Conservation (phyloP, 2,329 filamentous ascomycete genomes). For the Trichophyton verrucosum region DNA sequence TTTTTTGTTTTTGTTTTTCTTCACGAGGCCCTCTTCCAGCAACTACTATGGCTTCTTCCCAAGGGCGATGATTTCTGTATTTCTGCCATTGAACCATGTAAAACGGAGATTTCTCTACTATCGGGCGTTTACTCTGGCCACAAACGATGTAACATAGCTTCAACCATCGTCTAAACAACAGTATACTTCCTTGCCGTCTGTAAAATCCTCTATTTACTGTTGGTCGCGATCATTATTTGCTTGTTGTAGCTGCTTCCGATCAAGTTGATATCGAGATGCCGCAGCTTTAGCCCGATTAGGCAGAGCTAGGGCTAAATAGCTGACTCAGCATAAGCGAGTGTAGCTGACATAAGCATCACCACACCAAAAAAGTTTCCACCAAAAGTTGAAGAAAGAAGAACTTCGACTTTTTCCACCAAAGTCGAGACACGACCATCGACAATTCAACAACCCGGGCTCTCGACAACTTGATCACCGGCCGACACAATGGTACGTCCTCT, state of each 20-base stretch:
- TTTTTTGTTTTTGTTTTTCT: not conserved
- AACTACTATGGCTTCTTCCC: not conserved
- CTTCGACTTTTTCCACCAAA: constrained; percentile 21
- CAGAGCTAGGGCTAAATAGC: constrained; percentile 18
- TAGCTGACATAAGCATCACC: constrained; percentile 23
- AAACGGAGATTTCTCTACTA: not conserved
- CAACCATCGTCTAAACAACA: not conserved
- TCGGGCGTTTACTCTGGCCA: not conserved
- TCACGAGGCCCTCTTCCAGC: not conserved
- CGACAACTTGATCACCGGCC: constrained; percentile 40
- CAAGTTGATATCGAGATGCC: too few relatives aligned
- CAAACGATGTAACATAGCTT: not conserved
- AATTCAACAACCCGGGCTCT: constrained; percentile 25
- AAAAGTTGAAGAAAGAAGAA: constrained; percentile 23
- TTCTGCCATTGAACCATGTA: not conserved
- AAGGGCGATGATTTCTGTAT: not conserved
- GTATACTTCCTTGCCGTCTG: not conserved
- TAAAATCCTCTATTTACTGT: not conserved
- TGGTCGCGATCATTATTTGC: too few relatives aligned
- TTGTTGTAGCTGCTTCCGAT: too few relatives aligned
- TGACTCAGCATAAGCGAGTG: constrained; percentile 33
- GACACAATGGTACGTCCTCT: constrained; percentile 37
- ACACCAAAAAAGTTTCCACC: constrained; percentile 32
- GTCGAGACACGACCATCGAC: constrained; percentile 37
- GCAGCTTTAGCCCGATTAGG: constrained; percentile 9